Evolutionary conservation across 768 basidiomycete genomes (phyloP).

Genomic region (Podaxis sp.): DNA sequence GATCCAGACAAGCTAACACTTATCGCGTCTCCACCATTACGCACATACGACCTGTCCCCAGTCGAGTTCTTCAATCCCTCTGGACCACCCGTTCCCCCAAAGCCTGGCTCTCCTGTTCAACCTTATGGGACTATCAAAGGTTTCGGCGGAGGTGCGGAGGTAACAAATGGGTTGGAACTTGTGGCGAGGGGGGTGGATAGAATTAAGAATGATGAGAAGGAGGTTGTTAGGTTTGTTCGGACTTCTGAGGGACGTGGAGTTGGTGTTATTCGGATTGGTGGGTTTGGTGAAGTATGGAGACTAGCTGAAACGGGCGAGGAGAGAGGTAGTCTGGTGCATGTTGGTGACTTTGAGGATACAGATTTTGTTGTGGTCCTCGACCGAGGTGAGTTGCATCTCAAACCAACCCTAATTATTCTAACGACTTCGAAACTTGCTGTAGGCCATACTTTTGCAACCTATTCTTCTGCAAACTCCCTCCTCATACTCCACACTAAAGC

Average conservation of each 20-base stretch:
- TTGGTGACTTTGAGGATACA: constrained; percentile 52
- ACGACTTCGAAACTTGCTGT: background rate
- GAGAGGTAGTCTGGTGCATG: constrained; percentile 36
- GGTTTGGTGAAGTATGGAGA: constrained; percentile 66
- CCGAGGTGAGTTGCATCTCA: constrained; percentile 40
- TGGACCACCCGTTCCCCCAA: background rate
- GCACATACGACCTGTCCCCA: constrained; percentile 58
- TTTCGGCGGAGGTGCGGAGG: background rate
- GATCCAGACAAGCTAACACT: constrained; percentile 49
- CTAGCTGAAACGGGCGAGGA: constrained; percentile 46
- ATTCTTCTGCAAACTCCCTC: constrained; percentile 61
- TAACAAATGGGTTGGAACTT: constrained; percentile 47
- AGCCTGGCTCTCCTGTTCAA: background rate
- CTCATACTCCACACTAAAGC: constrained; percentile 53
- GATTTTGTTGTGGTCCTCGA: constrained; percentile 74
- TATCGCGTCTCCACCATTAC: constrained; percentile 65
- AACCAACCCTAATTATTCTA: background rate
- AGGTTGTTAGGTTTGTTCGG: constrained; percentile 64
- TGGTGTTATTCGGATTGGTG: constrained; percentile 57
- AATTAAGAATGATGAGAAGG: constrained; percentile 45
- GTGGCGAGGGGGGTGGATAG: constrained; percentile 40
- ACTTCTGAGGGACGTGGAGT: constrained; percentile 81
- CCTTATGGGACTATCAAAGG: background rate
- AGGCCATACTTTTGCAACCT: constrained; percentile 18
- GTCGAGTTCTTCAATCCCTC: constrained; percentile 56